Percentiles rank a stretch among this genome's conserved stretches.
Conservation (phyloP, 140 eudicot species). For the Senecio squalidus region DNA sequence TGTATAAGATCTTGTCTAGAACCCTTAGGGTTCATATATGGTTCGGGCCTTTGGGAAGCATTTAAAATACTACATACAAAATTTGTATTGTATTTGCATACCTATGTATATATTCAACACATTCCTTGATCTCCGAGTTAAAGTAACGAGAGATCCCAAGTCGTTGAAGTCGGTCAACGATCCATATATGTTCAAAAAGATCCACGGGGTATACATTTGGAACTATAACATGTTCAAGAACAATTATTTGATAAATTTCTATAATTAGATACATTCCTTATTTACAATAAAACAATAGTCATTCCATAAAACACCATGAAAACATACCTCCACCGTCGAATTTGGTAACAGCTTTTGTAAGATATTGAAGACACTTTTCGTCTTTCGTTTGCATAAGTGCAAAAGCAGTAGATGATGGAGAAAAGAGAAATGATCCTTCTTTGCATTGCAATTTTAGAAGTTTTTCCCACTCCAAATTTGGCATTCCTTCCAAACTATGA, state of each 20-base stretch:
- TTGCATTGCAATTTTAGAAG: slow-evolving; percentile 53
- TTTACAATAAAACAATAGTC: slow-evolving; percentile 5
- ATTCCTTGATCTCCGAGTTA: slow-evolving; percentile 57
- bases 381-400: slow-evolving; percentile 89
- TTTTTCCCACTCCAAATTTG: slow-evolving; percentile 75
- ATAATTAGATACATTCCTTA: not conserved
- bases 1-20: too few relatives aligned
- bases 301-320: not conserved
- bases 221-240: slow-evolving; percentile 32
- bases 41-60: too few relatives aligned
- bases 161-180: slow-evolving; percentile 72
- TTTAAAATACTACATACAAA: not conserved
- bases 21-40: too few relatives aligned
- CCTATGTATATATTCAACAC: slow-evolving; percentile 60
- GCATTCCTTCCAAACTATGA: slow-evolving; percentile 93
- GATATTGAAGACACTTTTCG: slow-evolving; percentile 60
- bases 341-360: slow-evolving; percentile 49
- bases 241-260: not conserved
- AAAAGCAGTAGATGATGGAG: slow-evolving; percentile 96
- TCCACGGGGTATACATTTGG: slow-evolving; percentile 97
- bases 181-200: slow-evolving; percentile 91
- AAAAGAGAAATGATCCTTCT: slow-evolving; percentile 92
- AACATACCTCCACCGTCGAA: slow-evolving; percentile 87
- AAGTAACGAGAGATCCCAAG: slow-evolving; percentile 85
- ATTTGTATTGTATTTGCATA: slow-evolving; percentile 2